A percentile compares a stretch with the other conserved stretches of the same genome.
These are phyloP conservation scores for Amanita polypyramis DNA, from an alignment of 768 basidiomycete species.

Conservation along the genomic window DNA sequence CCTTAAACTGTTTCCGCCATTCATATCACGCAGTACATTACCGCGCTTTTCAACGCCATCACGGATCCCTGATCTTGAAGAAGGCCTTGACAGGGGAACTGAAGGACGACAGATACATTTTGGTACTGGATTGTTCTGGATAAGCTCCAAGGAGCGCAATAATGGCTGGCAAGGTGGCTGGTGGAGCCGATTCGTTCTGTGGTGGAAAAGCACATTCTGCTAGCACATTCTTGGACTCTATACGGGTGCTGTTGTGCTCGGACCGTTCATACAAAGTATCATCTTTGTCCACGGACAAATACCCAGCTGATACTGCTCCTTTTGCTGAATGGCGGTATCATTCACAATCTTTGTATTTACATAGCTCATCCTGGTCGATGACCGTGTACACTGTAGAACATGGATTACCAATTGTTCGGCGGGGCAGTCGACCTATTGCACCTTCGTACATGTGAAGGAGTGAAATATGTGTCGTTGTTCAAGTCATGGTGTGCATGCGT, in stretches of 20 bases:
- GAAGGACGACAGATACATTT: constrained; percentile 52
- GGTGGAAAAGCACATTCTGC: constrained; percentile 76
- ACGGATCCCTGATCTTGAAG: constrained; percentile 53
- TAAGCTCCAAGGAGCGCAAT: constrained; percentile 47
- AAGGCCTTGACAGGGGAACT: constrained; percentile 46
- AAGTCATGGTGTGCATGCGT: no score
- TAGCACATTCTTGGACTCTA: constrained; percentile 20
- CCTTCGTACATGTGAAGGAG: background rate
- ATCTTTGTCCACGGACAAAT: background rate
- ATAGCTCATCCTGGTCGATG: constrained; percentile 6
- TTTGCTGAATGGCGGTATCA: background rate
- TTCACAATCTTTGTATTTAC: background rate
- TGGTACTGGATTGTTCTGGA: constrained; percentile 82
- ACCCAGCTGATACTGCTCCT: background rate
- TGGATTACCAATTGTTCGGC: background rate
- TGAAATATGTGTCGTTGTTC: background rate
- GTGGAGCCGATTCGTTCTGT: constrained; percentile 70
- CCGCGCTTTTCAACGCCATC: constrained; percentile 54
- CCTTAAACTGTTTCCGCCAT: constrained; percentile 66
- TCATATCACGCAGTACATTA: constrained; percentile 57
- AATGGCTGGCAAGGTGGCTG: constrained; percentile 66
- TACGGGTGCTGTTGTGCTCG: background rate
- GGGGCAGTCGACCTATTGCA: background rate
- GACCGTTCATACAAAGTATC: background rate
- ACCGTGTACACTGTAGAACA: constrained; percentile 7